These are phyloP conservation scores for Nothopassalora personata DNA, from an alignment of 2,329 filamentous ascomycete genomes.

Conservation along the genomic window DNA sequence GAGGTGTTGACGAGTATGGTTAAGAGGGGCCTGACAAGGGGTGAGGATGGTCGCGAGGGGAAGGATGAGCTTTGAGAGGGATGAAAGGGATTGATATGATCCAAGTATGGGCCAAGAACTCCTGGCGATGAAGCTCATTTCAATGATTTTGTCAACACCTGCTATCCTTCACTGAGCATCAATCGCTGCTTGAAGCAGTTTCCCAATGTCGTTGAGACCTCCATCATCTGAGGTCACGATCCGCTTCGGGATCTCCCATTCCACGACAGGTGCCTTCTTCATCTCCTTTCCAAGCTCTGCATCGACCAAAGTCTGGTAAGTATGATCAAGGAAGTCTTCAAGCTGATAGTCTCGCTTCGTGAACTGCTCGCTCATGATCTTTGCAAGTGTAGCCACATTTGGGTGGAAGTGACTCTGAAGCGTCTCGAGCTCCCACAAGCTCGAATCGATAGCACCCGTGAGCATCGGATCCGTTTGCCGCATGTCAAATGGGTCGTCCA, in stretches of 20 bases:
- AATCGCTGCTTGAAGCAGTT: conserved; percentile 25
- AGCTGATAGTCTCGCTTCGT: conserved; percentile 91
- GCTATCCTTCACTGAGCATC: conserved; percentile 5
- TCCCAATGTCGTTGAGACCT: conserved; percentile 25
- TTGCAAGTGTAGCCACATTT: conserved; percentile 88
- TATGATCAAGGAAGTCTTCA: conserved; percentile 97
- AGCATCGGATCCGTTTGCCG: conserved; percentile 75
- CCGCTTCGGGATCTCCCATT: conserved; percentile 87
- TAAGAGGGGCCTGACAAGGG: conserved; percentile 48
- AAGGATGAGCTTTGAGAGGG: conserved; percentile 26
- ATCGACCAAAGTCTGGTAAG: conserved; percentile 80
- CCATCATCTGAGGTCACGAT: conserved; percentile 53
- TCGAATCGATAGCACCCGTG: conserved; percentile 83
- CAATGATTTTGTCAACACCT: background rate
- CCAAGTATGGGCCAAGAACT: background rate
- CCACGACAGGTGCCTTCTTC: conserved; percentile 81
- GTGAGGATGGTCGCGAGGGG: conserved; percentile 11
- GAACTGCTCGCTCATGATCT: conserved; percentile 93
- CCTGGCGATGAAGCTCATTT: background rate
- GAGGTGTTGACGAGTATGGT: conserved; percentile 78
- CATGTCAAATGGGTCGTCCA: conserved; percentile 71
- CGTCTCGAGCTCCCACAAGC: conserved; percentile 89
- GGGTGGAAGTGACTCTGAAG: conserved; percentile 93
- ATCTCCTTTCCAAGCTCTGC: conserved; percentile 77
- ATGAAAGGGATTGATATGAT: background rate